Evolutionary conservation across 1,284 basidiomycete genomes (phyloP).

Genomic region (Apiotrichum laibachii): DNA sequence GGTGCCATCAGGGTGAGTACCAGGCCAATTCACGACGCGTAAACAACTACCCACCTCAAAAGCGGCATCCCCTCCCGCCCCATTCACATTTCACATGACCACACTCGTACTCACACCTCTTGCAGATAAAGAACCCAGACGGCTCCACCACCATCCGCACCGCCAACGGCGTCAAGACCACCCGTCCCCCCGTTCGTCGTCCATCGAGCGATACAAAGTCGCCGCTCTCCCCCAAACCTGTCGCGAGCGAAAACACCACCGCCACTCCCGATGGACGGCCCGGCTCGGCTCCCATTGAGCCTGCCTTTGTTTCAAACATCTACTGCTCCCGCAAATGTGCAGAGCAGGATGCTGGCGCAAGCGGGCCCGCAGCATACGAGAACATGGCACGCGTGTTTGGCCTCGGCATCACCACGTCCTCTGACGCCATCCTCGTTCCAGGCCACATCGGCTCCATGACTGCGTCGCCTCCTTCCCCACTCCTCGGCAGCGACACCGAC

Average conservation of each 20-base stretch:
- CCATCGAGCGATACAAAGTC: background rate
- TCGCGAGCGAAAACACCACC: background rate
- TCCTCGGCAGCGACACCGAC: conserved; percentile 43
- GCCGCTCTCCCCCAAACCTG: background rate
- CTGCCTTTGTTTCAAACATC: conserved; percentile 33
- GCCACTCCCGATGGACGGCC: conserved; percentile 3
- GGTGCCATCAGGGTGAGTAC: conserved; percentile 44
- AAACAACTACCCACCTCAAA: background rate
- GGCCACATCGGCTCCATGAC: conserved; percentile 18
- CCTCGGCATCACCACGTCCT: conserved; percentile 10
- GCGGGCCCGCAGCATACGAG: conserved; percentile 29
- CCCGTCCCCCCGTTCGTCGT: conserved; percentile 34
- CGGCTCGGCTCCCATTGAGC: background rate
- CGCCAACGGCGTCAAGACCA: conserved; percentile 42
- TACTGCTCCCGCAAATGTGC: conserved; percentile 43
- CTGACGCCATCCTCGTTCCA: conserved; percentile 8
- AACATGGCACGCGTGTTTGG: conserved; percentile 35
- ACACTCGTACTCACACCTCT: background rate
- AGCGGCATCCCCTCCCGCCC: too few relatives aligned
- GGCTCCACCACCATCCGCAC: conserved; percentile 44
- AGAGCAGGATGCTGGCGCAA: conserved; percentile 23
- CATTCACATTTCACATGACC: too few relatives aligned
- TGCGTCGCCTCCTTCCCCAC: conserved; percentile 36
- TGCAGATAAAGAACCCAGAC: conserved; percentile 45
- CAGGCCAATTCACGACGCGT: background rate